Conservation (phyloP, 78 protist species). For the Dictyostelium discoideum region DNA sequence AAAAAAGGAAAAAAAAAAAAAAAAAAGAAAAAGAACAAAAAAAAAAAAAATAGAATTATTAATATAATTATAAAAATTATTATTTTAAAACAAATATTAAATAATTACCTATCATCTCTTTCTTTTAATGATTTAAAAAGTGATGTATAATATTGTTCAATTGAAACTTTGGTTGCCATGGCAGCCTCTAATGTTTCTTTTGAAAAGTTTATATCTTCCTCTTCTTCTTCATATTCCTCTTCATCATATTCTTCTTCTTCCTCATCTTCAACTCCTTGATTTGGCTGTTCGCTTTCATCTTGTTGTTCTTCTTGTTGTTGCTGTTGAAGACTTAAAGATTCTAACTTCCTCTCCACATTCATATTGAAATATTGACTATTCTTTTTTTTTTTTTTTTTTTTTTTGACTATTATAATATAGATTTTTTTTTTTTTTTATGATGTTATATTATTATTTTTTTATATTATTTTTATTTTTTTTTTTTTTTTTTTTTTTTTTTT, state of each 20-base stretch:
- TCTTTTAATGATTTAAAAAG: conserved; percentile 75
- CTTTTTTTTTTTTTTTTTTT: background rate
- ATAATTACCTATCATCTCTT: conserved; percentile 74
- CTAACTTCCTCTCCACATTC: conserved; percentile 16
- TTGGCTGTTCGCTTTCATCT: conserved; percentile 18
- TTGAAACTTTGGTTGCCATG: conserved; percentile 78
- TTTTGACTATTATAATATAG: background rate
- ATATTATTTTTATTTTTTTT: background rate
- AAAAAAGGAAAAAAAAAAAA: background rate
- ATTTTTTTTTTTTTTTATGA: background rate
- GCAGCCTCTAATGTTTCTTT: conserved; percentile 78
- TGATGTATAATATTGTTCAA: conserved; percentile 77
- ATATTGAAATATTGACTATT: background rate
- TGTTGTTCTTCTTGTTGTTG: background rate
- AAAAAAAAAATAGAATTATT: background rate
- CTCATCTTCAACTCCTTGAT: background rate
- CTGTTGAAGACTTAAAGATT: background rate
- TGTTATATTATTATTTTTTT: background rate
- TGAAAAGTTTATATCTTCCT: conserved; percentile 37
- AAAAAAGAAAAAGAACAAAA: background rate
- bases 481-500: background rate
- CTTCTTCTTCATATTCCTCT: conserved; percentile 23
- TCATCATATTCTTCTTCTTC: conserved; percentile 36
- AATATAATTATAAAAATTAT: background rate
- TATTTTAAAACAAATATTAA: background rate